A percentile compares a stretch with the other conserved stretches of the same genome.
Conservation (phyloP, 1,284 basidiomycete genomes). For the Spongiforma sp. region DNA sequence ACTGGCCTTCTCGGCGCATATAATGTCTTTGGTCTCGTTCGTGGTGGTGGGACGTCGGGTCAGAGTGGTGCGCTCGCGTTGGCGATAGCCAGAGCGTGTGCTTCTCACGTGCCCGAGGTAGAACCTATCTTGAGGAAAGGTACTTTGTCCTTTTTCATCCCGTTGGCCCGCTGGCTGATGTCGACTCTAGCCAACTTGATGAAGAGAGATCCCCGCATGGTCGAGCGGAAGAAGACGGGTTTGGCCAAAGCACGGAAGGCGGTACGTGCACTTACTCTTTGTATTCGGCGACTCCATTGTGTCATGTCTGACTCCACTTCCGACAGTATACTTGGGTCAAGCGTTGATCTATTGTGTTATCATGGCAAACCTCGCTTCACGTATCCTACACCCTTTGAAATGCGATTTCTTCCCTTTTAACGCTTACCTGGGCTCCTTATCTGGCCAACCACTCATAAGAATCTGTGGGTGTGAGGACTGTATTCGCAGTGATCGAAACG, state of each 20-base stretch:
- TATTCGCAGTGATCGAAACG: too few relatives aligned
- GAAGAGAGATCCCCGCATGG: slow-evolving; percentile 94
- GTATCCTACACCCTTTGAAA: too few relatives aligned
- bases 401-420: too few relatives aligned
- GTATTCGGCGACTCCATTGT: neutral
- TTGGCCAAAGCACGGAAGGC: slow-evolving; percentile 90
- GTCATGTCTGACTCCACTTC: neutral
- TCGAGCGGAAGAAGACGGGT: slow-evolving; percentile 97
- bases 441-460: too few relatives aligned
- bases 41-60: slow-evolving; percentile 90
- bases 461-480: too few relatives aligned
- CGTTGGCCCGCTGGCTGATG: slow-evolving; percentile 2
- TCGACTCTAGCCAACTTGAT: slow-evolving; percentile 76
- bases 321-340: slow-evolving; percentile 93
- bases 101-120: slow-evolving; percentile 70
- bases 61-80: slow-evolving; percentile 92
- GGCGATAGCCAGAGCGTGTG: slow-evolving; percentile 84
- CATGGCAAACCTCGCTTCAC: too few relatives aligned
- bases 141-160: slow-evolving; percentile 39
- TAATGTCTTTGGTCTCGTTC: slow-evolving; percentile 88
- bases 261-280: slow-evolving; percentile 54
- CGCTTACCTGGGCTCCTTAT: too few relatives aligned
- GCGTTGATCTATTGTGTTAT: slow-evolving; percentile 72
- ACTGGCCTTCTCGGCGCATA: slow-evolving; percentile 89
- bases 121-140: slow-evolving; percentile 75